Conservation (phyloP, 768 basidiomycete species). For the Russula virescens region DNA sequence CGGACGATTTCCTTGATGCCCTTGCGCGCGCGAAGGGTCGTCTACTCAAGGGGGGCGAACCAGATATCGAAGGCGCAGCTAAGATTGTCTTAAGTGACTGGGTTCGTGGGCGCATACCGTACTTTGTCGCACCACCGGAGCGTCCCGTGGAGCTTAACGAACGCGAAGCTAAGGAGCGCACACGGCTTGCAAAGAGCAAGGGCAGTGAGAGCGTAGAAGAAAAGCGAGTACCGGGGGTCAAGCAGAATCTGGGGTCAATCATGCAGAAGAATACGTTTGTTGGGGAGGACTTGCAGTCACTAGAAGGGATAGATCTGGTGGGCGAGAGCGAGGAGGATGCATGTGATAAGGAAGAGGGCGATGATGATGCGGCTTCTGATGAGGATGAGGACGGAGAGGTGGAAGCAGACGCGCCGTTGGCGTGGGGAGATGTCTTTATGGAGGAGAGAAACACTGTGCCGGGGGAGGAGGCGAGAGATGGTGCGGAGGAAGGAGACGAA, state of each 20-base stretch:
- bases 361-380: conserved; percentile 39
- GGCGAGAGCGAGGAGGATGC: conserved; percentile 29
- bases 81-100: conserved; percentile 95
- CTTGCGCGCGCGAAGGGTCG: conserved; percentile 90
- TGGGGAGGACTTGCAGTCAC: conserved; percentile 69
- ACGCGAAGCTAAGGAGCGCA: conserved; percentile 42
- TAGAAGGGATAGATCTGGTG: conserved; percentile 45
- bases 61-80: conserved; percentile 85
- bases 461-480: conserved; percentile 21
- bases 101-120: conserved; percentile 96
- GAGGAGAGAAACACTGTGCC: conserved; percentile 33
- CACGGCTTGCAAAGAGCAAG: conserved; percentile 42
- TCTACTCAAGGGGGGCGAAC: conserved; percentile 89
- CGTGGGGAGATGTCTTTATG: conserved; percentile 85
- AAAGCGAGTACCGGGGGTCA: conserved; percentile 53
- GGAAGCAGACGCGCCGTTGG: conserved; percentile 44
- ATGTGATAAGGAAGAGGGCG: conserved; percentile 31
- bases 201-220: conserved; percentile 29
- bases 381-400: conserved; percentile 36
- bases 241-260: conserved; percentile 81
- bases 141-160: conserved; percentile 64
- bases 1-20: conserved; percentile 75
- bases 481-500: conserved; percentile 29
- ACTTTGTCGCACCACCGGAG: conserved; percentile 90
- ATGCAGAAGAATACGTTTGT: conserved; percentile 86